phyloP scores from a whole-genome alignment of 2,329 filamentous ascomycete species.

The Cryphonectria nitschkei region DNA sequence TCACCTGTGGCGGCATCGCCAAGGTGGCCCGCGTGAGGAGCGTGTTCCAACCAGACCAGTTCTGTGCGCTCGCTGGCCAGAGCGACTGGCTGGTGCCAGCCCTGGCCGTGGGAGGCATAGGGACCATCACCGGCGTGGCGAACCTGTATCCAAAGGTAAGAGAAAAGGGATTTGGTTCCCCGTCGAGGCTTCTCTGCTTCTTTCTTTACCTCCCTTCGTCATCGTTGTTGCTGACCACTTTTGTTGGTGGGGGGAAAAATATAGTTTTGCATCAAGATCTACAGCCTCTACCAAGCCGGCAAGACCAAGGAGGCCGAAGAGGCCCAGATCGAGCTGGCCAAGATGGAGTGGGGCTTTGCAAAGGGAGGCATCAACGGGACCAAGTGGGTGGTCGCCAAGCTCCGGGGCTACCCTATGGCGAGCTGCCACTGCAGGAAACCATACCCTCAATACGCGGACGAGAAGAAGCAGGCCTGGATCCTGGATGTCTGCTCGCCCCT shows the following conservation, averaged over 20 bases:
- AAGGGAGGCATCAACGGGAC: constrained; percentile 64
- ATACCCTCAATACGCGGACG: constrained; percentile 53
- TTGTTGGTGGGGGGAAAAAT: constrained; percentile 28
- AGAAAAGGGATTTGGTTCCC: background rate
- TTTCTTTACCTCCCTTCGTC: background rate
- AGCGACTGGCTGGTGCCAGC: constrained; percentile 69
- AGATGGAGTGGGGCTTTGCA: constrained; percentile 59
- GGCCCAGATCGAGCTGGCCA: constrained; percentile 54
- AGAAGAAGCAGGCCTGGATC: constrained; percentile 51
- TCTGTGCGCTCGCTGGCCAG: constrained; percentile 71
- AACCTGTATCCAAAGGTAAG: constrained; percentile 57
- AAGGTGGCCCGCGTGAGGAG: constrained; percentile 64
- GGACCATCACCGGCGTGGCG: constrained; percentile 62
- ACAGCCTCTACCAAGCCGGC: constrained; percentile 51
- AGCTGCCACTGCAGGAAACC: constrained; percentile 58
- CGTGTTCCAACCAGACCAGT: constrained; percentile 53
- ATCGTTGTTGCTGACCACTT: constrained; percentile 34
- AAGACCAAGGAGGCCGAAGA: constrained; percentile 51
- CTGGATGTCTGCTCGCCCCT: constrained; percentile 30
- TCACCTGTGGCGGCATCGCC: constrained; percentile 72
- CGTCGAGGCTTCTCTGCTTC: background rate
- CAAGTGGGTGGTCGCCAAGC: constrained; percentile 61
- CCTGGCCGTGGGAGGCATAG: constrained; percentile 58
- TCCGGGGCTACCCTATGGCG: constrained; percentile 53
- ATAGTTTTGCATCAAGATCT: constrained; percentile 49